Evolutionary conservation across 768 basidiomycete genomes (phyloP), one percentile per base, ranked within the genome.

Genomic region (Tylopilus plumbeoviolaceoides): DNA sequence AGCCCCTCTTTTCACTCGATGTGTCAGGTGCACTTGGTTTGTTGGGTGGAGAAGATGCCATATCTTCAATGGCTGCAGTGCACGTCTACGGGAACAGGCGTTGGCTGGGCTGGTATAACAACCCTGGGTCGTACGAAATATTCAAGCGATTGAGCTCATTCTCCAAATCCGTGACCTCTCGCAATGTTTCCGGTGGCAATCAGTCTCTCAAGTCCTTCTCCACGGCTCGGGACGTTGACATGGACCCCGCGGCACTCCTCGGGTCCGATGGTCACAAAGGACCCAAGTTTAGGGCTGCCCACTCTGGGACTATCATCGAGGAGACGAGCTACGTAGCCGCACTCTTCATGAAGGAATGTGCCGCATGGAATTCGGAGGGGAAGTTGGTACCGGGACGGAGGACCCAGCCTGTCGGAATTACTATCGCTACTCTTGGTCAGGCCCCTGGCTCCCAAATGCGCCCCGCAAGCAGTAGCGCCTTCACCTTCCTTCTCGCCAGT

Each of bases 1-100:
- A 61, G 0, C n/a, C 48, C 7, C 44, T 18, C 18, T 57, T 62
- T 33, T 51, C 57, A 5, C 50, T 72, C 6, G 59, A 68, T 28
- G 50, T 50, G 5, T 44, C 43, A 11, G 43, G 43, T 28, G n/a
- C 28, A 44, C 8, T 15, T 3, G 43, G 43, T 18, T 28, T 27
- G 25, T 3, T 28, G 17, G 25, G 43, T 8, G 43, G 43, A 28
- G 43, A 44, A n/a, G 43, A 44, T 25, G 27, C 27, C 15, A 3
- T 47, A n/a, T 27, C 47, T 8, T n/a, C 36, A 0, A 38, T 47
- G 47, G 7, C 10, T 15, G 47, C 47, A 18, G 36, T 47, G 15
- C 47, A 47, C 36, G 10, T 47, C 35, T 38, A 39, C 14, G 36
- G 12, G 6, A 39, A 27, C n/a, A 18, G 47, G 11, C 47, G 47